Percentiles rank a stretch among this genome's conserved stretches.
Conservation (phyloP, 345 rosid genomes). For the Angophora floribunda region DNA sequence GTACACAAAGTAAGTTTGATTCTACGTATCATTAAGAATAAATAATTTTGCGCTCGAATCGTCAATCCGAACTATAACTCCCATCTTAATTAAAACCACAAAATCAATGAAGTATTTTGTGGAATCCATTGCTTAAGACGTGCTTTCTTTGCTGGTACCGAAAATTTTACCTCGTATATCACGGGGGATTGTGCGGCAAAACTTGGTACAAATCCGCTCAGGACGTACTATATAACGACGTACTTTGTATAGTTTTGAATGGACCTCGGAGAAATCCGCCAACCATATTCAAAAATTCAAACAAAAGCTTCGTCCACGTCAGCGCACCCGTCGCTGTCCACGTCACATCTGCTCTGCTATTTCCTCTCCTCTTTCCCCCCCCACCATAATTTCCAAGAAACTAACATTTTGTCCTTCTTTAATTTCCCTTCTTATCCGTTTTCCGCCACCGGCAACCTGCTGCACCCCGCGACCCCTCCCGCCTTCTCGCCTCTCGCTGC, state of each 20-base stretch:
- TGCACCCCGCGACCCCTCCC: neutral
- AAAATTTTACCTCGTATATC: neutral
- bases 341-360: neutral
- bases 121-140: neutral
- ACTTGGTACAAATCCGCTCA: neutral
- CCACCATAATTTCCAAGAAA: neutral
- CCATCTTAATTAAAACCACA: neutral
- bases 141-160: neutral
- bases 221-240: neutral
- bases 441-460: neutral
- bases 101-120: too few relatives aligned
- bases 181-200: neutral
- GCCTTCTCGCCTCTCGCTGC: neutral
- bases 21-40: rapidly evolving
- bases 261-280: neutral
- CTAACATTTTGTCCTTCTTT: neutral
- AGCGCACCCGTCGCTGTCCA: neutral
- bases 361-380: neutral
- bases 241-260: neutral
- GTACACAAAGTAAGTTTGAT: neutral
- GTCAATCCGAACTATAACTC: rapidly evolving
- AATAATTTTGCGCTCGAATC: rapidly evolving
- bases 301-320: neutral
- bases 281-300: neutral
- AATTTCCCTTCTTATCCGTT: neutral